phyloP scores from a whole-genome alignment of 2,329 filamentous ascomycete species.

The Sclerotinia subarctica region DNA sequence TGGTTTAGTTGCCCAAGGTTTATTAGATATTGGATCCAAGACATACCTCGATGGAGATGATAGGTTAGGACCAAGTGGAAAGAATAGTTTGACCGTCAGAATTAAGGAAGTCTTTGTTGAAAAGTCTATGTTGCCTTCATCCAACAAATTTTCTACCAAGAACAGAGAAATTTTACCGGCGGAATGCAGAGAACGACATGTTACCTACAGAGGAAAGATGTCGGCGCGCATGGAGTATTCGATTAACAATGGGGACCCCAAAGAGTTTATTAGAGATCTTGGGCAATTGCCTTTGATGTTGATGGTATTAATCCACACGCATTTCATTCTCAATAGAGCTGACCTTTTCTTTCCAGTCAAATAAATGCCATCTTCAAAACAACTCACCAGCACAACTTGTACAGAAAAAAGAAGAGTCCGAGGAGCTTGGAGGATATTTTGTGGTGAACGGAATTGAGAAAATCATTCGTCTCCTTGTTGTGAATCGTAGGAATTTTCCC shows the following conservation, averaged over 20 bases:
- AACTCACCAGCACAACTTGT: constrained; percentile 81
- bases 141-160: constrained; percentile 75
- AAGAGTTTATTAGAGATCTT: constrained; percentile 78
- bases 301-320: constrained; percentile 52
- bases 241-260: constrained; percentile 82
- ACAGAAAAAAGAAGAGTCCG: constrained; percentile 85
- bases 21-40: constrained; percentile 88
- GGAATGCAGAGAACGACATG: constrained; percentile 92
- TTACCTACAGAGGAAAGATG: constrained; percentile 84
- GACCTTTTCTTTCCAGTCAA: constrained; percentile 56
- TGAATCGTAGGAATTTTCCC: constrained; percentile 89
- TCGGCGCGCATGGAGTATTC: constrained; percentile 79
- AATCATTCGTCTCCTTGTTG: constrained; percentile 85
- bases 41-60: constrained; percentile 80
- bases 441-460: constrained; percentile 98
- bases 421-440: constrained; percentile 95
- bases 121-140: constrained; percentile 72
- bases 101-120: constrained; percentile 80
- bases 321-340: constrained; percentile 25
- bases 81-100: constrained; percentile 74
- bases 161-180: constrained; percentile 85
- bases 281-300: constrained; percentile 92
- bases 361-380: constrained; percentile 84
- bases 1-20: constrained; percentile 69
- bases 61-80: constrained; percentile 53